phyloP scores from a whole-genome alignment of 2,329 filamentous ascomycete genomes.

The Zalaria sp. region DNA sequence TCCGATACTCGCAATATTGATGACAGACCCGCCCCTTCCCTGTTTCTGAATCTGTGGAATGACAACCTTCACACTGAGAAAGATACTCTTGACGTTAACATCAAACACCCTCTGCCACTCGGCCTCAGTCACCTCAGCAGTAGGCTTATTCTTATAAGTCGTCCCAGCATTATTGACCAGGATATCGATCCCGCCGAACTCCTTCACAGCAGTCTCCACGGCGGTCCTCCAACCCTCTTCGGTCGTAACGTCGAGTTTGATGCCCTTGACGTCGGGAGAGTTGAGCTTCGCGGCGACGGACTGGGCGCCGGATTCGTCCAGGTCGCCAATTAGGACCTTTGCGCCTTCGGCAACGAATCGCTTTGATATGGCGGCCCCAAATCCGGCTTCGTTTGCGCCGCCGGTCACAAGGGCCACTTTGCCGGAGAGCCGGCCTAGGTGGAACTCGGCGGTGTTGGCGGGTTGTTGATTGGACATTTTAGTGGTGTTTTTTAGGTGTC shows the following conservation, averaged over 20 bases:
- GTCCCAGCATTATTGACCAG: constrained; percentile 49
- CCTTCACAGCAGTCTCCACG: constrained; percentile 29
- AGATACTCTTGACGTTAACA: constrained; percentile 57
- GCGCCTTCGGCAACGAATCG: constrained; percentile 47
- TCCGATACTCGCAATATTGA: constrained; percentile 53
- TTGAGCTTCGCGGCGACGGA: constrained; percentile 34
- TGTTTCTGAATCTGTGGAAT: constrained; percentile 46
- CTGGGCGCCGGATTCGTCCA: constrained; percentile 40
- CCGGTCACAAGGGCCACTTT: constrained; percentile 47
- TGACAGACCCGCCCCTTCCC: constrained; percentile 44
- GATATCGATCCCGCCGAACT: constrained; percentile 40
- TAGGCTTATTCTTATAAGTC: constrained; percentile 48
- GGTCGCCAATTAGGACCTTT: constrained; percentile 47
- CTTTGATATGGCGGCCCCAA: constrained; percentile 47
- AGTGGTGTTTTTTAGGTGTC: background rate
- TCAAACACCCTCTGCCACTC: constrained; percentile 55
- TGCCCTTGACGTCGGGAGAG: constrained; percentile 29
- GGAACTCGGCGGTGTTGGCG: background rate
- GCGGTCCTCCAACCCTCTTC: constrained; percentile 38
- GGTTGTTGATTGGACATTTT: background rate
- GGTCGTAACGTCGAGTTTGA: constrained; percentile 28
- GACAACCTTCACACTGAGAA: constrained; percentile 43
- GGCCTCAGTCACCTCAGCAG: constrained; percentile 46
- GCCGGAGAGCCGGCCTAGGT: constrained; percentile 24
- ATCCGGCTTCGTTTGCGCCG: constrained; percentile 40